phyloP scores from a whole-genome alignment of 768 basidiomycete genomes.

The Auriscalpium orientale region DNA sequence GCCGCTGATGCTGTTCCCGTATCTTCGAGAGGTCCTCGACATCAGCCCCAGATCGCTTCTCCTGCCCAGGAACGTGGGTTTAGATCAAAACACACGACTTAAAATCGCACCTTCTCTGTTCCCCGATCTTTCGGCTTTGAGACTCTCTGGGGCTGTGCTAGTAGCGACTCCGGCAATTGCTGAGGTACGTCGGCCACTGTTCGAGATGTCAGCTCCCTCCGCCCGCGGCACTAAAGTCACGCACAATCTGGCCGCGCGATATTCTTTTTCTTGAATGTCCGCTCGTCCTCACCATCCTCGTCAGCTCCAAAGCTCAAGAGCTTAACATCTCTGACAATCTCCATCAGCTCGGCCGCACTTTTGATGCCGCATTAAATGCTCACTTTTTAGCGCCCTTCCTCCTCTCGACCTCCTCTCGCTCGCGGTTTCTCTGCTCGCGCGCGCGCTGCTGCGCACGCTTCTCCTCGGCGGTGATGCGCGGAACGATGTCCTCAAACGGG shows the following conservation, averaged over 20 bases:
- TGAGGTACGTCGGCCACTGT: conserved; percentile 30
- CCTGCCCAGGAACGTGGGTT: too few relatives aligned
- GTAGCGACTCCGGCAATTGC: neutral
- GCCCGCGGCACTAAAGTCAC: conserved; percentile 21
- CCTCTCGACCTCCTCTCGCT: conserved; percentile 68
- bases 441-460: conserved; percentile 79
- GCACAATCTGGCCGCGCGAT: conserved; percentile 79
- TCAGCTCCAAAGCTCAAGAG: conserved; percentile 83
- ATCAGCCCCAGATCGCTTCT: conserved; percentile 28
- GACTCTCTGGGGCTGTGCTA: neutral
- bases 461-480: conserved; percentile 93
- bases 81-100: too few relatives aligned
- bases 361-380: neutral
- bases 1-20: conserved; percentile 66
- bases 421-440: conserved; percentile 62
- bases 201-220: neutral
- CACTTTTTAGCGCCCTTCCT: conserved; percentile 81
- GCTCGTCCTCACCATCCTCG: conserved; percentile 57
- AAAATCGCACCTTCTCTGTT: too few relatives aligned
- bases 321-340: conserved; percentile 64
- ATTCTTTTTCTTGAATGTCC: conserved; percentile 64
- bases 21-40: conserved; percentile 60
- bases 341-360: neutral
- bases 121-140: conserved; percentile 12
- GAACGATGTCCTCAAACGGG: conserved; percentile 91